phyloP scores from a whole-genome alignment of 805 yeast species.

The Metschnikowia cerradonensis region DNA sequence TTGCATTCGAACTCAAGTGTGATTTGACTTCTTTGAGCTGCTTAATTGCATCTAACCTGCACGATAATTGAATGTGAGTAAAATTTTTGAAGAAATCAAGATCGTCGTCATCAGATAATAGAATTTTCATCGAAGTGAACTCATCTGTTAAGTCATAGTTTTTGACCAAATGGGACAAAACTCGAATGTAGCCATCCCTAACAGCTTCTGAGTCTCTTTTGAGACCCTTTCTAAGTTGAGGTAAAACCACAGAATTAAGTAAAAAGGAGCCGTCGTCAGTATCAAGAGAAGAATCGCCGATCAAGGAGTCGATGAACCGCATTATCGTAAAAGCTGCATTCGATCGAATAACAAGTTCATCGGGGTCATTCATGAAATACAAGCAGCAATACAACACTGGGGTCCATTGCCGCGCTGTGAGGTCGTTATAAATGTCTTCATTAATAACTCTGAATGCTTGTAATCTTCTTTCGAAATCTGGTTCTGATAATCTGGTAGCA shows the following conservation, averaged over 20 bases:
- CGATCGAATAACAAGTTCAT: constrained; percentile 75
- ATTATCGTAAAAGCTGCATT: constrained; percentile 65
- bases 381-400: constrained; percentile 70
- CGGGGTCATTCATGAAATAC: constrained; percentile 69
- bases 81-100: constrained; percentile 76
- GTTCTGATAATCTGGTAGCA: constrained; percentile 56
- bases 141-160: constrained; percentile 43
- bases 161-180: constrained; percentile 61
- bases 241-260: constrained; percentile 55
- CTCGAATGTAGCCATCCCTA: constrained; percentile 65
- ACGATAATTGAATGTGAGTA: constrained; percentile 76
- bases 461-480: constrained; percentile 75
- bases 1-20: constrained; percentile 49
- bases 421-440: constrained; percentile 44
- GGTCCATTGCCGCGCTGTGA: constrained; percentile 64
- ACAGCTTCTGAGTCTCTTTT: constrained; percentile 55
- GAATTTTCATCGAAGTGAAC: constrained; percentile 60
- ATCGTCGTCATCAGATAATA: constrained; percentile 69
- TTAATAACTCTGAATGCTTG: constrained; percentile 62
- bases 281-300: constrained; percentile 23
- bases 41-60: constrained; percentile 81
- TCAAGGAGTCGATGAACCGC: constrained; percentile 59
- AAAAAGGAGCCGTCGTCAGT: constrained; percentile 31
- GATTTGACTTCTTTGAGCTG: constrained; percentile 43
- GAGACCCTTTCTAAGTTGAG: constrained; percentile 63